Evolutionary conservation across 805 yeast genomes (phyloP).

Genomic region (Wickerhamomyces queroliae): DNA sequence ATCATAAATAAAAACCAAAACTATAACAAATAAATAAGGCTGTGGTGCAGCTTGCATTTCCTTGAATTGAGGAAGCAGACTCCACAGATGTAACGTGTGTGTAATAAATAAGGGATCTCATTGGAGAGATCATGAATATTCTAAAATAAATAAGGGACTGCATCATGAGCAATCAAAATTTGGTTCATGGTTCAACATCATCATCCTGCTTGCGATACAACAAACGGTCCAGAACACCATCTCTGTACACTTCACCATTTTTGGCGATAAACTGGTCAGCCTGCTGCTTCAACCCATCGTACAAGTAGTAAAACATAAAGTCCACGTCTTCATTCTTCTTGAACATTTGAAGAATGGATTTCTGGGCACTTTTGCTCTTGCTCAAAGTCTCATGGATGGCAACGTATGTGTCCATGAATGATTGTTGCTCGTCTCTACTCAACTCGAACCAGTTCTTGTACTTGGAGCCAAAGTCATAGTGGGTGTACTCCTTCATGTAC

Average conservation of each 20-base stretch:
- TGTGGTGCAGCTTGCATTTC: no score
- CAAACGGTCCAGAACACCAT: slow-evolving; percentile 6
- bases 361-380: slow-evolving; percentile 3
- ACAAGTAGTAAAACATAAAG: slow-evolving; percentile 8
- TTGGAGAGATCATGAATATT: no score
- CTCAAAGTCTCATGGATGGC: slow-evolving; percentile 5
- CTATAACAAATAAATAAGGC: no score
- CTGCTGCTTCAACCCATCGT: slow-evolving; percentile 5
- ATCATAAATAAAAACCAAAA: no score
- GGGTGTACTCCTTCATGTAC: slow-evolving; percentile 9
- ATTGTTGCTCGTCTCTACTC: slow-evolving; percentile 5
- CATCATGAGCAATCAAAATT: background rate
- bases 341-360: slow-evolving; percentile 4
- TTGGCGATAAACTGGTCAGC: slow-evolving; percentile 4
- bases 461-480: slow-evolving; percentile 6
- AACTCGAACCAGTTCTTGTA: slow-evolving; percentile 10
- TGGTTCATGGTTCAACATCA: background rate
- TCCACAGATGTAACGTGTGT: no score
- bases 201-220: slow-evolving; percentile 3
- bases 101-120: no score
- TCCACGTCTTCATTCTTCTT: slow-evolving; percentile 10
- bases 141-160: background rate
- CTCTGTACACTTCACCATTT: slow-evolving; percentile 4
- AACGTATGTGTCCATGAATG: slow-evolving; percentile 6
- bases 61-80: no score